phyloP scores from a whole-genome alignment of 2,329 filamentous ascomycete genomes.

The Pseudogymnoascus sp. region DNA sequence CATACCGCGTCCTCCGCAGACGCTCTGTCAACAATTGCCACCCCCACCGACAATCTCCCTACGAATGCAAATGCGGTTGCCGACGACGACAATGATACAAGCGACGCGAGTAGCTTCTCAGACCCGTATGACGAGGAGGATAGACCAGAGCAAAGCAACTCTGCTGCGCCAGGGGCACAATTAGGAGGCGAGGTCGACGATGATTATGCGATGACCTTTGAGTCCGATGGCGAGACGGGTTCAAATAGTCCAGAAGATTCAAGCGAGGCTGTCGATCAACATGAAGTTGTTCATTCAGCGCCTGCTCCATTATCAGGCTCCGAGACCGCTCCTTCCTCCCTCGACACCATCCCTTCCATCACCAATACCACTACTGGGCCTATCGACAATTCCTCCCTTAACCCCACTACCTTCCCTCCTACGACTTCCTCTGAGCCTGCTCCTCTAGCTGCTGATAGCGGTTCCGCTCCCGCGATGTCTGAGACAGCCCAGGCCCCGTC shows the following conservation, averaged over 20 bases:
- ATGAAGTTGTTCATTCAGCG: conserved; percentile 17
- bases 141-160: conserved; percentile 12
- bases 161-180: conserved; percentile 15
- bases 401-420: conserved; percentile 16
- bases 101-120: conserved; percentile 26
- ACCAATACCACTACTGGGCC: conserved; percentile 10
- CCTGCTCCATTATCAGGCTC: conserved; percentile 21
- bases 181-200: conserved; percentile 24
- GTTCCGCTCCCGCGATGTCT: conserved; percentile 12
- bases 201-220: conserved; percentile 32
- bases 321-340: conserved; percentile 17
- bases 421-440: conserved; percentile 1
- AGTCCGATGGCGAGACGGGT: conserved; percentile 28
- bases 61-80: conserved; percentile 11
- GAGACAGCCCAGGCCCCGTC: conserved; percentile 16
- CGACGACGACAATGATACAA: conserved; percentile 18
- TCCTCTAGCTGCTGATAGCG: conserved; percentile 13
- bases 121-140: conserved; percentile 23
- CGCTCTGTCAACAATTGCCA: conserved; percentile 13
- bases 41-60: conserved; percentile 14
- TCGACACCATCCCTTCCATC: conserved; percentile 11
- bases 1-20: conserved; percentile 38
- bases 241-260: conserved; percentile 28
- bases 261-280: conserved; percentile 25
- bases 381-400: conserved; percentile 17